These are phyloP conservation scores for Daldinia grandis DNA, from an alignment of 495 filamentous ascomycete species.

Conservation along the genomic window DNA sequence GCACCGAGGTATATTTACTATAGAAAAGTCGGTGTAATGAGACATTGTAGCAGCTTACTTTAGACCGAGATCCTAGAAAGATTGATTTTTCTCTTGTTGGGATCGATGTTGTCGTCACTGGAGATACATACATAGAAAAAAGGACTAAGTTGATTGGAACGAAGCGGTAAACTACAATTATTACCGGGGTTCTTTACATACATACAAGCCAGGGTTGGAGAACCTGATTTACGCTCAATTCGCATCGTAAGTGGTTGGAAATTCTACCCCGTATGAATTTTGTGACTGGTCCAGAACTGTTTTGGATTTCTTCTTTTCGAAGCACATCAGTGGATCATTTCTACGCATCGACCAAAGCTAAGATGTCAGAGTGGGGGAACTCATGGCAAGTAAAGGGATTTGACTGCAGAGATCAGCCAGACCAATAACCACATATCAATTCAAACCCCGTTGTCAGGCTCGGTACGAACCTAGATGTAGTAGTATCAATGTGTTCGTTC, in stretches of 20 bases:
- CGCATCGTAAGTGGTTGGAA: conserved; percentile 34
- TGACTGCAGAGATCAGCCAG: conserved; percentile 5
- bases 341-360: conserved; percentile 18
- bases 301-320: conserved; percentile 27
- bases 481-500: conserved; percentile 14
- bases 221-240: conserved; percentile 17
- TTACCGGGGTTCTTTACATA: too few species aligned
- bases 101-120: conserved; percentile 25
- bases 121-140: conserved; percentile 30
- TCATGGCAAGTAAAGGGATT: conserved; percentile 14
- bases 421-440: conserved; percentile 15
- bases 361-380: conserved; percentile 25
- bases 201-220: background rate
- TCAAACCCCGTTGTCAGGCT: conserved; percentile 24
- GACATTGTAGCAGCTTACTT: conserved; percentile 24
- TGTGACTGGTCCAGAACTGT: conserved; percentile 40
- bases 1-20: conserved; percentile 23
- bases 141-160: conserved; percentile 26
- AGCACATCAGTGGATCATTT: conserved; percentile 31
- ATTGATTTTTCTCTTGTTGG: conserved; percentile 1
- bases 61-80: conserved; percentile 29
- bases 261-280: conserved; percentile 38
- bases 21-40: conserved; percentile 40
- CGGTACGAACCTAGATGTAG: conserved; percentile 28
- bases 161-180: background rate